Percentiles rank a stretch among this genome's conserved stretches.
phyloP scores from a whole-genome alignment of 1,284 basidiomycete species.

The Fomitiporia mediterranea region DNA sequence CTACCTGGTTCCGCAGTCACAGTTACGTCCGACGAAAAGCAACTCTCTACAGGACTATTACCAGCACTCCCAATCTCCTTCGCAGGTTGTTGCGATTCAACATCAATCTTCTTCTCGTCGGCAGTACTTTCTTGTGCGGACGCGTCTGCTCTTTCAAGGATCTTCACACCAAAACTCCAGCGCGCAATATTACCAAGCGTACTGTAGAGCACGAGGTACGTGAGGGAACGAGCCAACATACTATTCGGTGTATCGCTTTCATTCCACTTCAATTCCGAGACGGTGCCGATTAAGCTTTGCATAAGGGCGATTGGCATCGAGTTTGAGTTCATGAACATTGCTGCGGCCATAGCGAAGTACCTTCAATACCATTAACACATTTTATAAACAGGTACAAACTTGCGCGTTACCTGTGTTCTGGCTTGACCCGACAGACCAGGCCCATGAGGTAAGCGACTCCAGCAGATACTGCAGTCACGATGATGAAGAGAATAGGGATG shows the following conservation, averaged over 20 bases:
- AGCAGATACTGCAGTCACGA: conserved; percentile 67
- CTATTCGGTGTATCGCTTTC: conserved; percentile 74
- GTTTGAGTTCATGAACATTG: conserved; percentile 91
- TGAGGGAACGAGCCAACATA: conserved; percentile 89
- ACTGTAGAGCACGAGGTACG: conserved; percentile 89
- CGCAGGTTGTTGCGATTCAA: neutral
- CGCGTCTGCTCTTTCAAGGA: conserved; percentile 67
- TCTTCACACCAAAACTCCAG: conserved; percentile 51
- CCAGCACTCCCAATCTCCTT: neutral
- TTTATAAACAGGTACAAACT: neutral
- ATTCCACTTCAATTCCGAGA: conserved; percentile 82
- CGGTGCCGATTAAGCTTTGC: conserved; percentile 86
- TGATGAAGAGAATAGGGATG: conserved; percentile 78
- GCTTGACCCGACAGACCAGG: conserved; percentile 47
- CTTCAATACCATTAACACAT: conserved; percentile 36
- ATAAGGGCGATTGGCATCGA: conserved; percentile 90
- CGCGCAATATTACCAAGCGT: conserved; percentile 89
- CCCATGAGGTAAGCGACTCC: conserved; percentile 47
- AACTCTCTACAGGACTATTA: neutral
- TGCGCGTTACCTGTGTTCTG: conserved; percentile 50
- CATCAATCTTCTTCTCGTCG: conserved; percentile 1
- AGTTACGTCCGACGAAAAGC: neutral
- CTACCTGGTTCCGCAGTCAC: neutral
- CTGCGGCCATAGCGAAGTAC: conserved; percentile 79
- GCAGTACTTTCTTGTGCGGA: conserved; percentile 4